A percentile compares a stretch with the other conserved stretches of the same genome.
Evolutionary conservation across 345 rosid genomes (phyloP).

Genomic region (Ailanthus altissimus): DNA sequence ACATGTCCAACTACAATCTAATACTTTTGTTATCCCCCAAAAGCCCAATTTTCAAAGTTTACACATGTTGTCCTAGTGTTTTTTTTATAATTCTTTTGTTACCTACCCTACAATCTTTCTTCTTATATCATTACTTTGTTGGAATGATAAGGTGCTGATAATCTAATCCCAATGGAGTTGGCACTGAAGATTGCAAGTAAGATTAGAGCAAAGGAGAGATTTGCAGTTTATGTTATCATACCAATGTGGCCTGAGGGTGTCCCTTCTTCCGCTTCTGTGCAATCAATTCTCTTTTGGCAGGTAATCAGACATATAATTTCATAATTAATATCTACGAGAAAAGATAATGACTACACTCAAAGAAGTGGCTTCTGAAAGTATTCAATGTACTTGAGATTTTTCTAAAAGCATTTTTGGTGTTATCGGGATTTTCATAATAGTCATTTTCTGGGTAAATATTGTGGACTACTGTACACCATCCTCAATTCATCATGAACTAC

Average conservation of each 20-base stretch:
- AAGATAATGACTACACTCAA: not conserved
- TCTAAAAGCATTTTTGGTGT: not conserved
- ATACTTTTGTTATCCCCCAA: too few species aligned
- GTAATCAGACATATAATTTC: conserved; percentile 31
- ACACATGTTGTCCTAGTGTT: not conserved
- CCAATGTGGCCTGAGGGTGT: conserved; percentile 96
- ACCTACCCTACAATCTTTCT: not conserved
- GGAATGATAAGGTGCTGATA: conserved; percentile 72
- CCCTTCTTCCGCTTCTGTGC: conserved; percentile 70
- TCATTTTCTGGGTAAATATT: not conserved
- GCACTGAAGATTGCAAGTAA: conserved; percentile 75
- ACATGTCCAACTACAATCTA: too few species aligned
- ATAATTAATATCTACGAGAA: not conserved
- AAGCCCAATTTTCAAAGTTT: too few species aligned
- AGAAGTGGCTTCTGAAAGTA: not conserved
- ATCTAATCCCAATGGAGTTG: conserved; percentile 85
- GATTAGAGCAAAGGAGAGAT: conserved; percentile 74
- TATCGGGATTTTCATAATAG: not conserved
- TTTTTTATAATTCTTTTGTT: not conserved
- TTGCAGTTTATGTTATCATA: conserved; percentile 70
- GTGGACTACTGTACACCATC: not conserved
- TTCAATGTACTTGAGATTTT: not conserved
- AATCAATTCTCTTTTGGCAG: conserved; percentile 94
- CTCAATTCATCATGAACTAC: not conserved
- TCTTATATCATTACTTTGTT: not conserved